Percentiles rank a stretch among this genome's conserved stretches.
These are phyloP conservation scores for Trichoderma endophyticum DNA, from an alignment of 2,329 filamentous ascomycete species.

Conservation along the genomic window DNA sequence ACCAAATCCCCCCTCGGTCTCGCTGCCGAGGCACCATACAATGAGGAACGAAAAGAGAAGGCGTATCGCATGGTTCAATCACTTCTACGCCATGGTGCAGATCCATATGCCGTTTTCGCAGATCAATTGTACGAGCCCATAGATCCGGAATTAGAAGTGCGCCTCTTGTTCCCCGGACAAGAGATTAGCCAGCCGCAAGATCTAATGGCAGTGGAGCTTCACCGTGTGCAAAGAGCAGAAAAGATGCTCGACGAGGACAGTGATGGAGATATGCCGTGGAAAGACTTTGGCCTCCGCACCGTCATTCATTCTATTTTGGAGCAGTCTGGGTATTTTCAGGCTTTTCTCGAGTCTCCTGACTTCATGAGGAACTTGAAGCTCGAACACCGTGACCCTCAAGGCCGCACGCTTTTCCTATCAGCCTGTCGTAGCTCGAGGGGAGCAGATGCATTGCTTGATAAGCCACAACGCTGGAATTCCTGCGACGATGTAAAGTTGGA, in stretches of 20 bases:
- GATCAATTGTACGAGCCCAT: not conserved
- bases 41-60: not conserved
- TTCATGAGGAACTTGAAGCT: not conserved
- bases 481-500: not conserved
- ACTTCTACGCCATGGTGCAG: not conserved
- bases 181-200: not conserved
- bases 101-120: not conserved
- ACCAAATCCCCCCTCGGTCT: not conserved
- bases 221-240: not conserved
- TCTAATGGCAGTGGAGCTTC: not conserved
- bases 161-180: not conserved
- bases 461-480: not conserved
- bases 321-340: not conserved
- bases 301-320: conserved; percentile 4
- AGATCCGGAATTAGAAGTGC: not conserved
- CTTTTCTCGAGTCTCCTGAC: not conserved
- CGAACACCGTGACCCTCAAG: not conserved
- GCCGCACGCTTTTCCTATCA: not conserved
- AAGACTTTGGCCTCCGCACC: not conserved
- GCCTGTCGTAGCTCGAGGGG: not conserved
- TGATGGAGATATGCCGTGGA: not conserved
- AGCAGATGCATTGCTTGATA: not conserved
- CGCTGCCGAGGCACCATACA: not conserved
- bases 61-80: not conserved
- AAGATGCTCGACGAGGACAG: not conserved